Evolutionary conservation across 345 rosid genomes (phyloP).

Genomic region (Camelina sativa): DNA sequence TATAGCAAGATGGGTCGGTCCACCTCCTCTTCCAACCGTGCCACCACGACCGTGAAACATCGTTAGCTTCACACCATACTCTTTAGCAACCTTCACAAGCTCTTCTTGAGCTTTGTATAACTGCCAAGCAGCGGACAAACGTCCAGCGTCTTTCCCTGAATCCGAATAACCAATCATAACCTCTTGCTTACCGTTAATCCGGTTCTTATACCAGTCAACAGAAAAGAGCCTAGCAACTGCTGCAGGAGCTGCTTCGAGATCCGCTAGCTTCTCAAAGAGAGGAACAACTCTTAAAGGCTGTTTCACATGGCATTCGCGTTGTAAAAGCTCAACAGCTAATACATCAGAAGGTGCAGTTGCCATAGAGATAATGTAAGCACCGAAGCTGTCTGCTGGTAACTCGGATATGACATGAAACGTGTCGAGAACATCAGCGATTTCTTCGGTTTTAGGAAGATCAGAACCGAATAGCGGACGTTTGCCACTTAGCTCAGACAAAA

Average conservation of each 20-base stretch:
- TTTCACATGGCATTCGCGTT: conserved; percentile 91
- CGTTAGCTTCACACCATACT: conserved; percentile 82
- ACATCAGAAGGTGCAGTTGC: conserved; percentile 96
- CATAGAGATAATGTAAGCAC: conserved; percentile 97
- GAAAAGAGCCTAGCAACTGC: conserved; percentile 93
- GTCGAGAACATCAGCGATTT: conserved; percentile 87
- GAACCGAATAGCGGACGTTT: conserved; percentile 95
- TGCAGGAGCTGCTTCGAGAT: conserved; percentile 97
- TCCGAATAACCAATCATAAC: conserved; percentile 99
- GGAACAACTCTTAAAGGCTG: conserved; percentile 96
- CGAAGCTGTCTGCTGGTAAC: conserved; percentile 82
- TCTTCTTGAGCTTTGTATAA: conserved; percentile 96
- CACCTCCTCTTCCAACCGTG: conserved; percentile 99
- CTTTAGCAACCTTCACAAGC: conserved; percentile 91
- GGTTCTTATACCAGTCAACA: conserved; percentile 88
- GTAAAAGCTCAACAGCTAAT: conserved; percentile 92
- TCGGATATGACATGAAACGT: conserved; percentile 86
- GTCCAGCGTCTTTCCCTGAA: conserved; percentile 97
- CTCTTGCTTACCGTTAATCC: conserved; percentile 94
- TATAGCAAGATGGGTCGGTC: conserved; percentile 98
- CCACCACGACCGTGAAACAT: conserved; percentile 99
- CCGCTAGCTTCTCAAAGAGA: conserved; percentile 95
- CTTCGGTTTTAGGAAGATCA: conserved; percentile 95
- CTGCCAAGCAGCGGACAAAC: conserved; percentile 98
- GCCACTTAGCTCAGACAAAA: conserved; percentile 86